Evolutionary conservation across 1,139 yeast species (phyloP).

Genomic region (Blastobotrys persicus): DNA sequence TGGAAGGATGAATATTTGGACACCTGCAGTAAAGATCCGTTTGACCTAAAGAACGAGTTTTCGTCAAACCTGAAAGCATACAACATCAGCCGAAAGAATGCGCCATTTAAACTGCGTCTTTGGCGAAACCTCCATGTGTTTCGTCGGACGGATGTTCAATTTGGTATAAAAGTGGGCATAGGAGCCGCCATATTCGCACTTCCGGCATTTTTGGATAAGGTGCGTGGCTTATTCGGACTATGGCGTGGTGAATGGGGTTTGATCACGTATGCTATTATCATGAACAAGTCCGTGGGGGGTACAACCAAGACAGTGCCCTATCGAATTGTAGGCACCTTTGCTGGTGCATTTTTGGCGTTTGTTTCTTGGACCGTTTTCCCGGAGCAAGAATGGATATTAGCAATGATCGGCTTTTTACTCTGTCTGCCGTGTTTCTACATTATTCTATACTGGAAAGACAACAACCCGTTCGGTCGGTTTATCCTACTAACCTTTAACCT

Average conservation of each 20-base stretch:
- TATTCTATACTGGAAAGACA: conserved; percentile 62
- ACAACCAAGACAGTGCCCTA: conserved; percentile 76
- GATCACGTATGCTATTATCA: conserved; percentile 75
- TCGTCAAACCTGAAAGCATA: conserved; percentile 3
- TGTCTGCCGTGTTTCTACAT: conserved; percentile 67
- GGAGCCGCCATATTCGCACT: conserved; percentile 68
- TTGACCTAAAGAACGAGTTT: conserved; percentile 9
- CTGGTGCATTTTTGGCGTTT: conserved; percentile 67
- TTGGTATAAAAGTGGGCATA: conserved; percentile 74
- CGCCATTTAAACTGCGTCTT: conserved; percentile 20
- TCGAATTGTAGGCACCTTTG: conserved; percentile 70
- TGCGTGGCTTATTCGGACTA: conserved; percentile 52
- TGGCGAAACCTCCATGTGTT: conserved; percentile 48
- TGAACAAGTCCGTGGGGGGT: conserved; percentile 86
- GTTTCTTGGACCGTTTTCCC: conserved; percentile 56
- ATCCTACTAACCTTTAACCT: conserved; percentile 74
- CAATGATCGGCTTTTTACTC: conserved; percentile 56
- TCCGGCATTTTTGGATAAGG: conserved; percentile 62
- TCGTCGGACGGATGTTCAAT: conserved; percentile 66
- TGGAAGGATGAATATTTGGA: conserved; percentile 8
- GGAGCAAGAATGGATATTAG: conserved; percentile 55
- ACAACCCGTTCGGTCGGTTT: conserved; percentile 51
- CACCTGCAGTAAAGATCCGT: conserved; percentile 6
- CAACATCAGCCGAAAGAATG: not conserved
- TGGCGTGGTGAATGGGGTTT: conserved; percentile 89